Evolutionary conservation across 2,329 filamentous ascomycete genomes (phyloP).

Genomic region (Hysterium pulicare): DNA sequence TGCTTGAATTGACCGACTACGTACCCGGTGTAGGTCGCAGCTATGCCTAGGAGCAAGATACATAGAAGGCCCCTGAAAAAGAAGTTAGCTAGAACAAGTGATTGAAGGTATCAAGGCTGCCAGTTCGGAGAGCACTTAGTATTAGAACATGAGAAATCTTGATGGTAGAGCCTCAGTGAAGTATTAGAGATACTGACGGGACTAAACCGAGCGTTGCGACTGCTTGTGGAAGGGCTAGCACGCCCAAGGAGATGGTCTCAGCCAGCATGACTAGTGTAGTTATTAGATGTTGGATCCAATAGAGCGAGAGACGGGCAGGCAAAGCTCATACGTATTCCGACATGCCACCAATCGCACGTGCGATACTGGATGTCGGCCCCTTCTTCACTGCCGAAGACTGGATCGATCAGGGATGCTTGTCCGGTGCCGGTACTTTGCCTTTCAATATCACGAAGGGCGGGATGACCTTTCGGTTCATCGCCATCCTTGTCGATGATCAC

Average conservation of each 20-base stretch:
- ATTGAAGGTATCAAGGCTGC: too few relatives aligned
- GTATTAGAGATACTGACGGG: conserved; percentile 35
- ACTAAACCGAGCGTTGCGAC: conserved; percentile 53
- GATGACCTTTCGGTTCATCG: too few relatives aligned
- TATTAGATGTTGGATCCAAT: not conserved
- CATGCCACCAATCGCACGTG: conserved; percentile 51
- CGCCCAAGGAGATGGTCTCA: conserved; percentile 57
- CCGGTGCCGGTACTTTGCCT: too few relatives aligned
- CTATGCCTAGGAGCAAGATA: conserved; percentile 43
- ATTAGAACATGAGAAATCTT: too few relatives aligned
- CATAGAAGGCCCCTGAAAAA: not conserved
- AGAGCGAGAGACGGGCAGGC: not conserved
- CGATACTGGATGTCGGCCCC: conserved; percentile 49
- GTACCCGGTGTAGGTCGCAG: conserved; percentile 60
- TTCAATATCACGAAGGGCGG: too few relatives aligned
- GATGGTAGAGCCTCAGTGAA: too few relatives aligned
- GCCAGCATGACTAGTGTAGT: conserved; percentile 51
- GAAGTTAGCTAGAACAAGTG: not conserved
- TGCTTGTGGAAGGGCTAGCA: conserved; percentile 53
- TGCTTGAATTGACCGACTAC: conserved; percentile 59
- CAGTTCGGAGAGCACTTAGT: too few relatives aligned
- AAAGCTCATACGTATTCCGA: conserved; percentile 35
- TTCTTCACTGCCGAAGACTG: conserved; percentile 26
- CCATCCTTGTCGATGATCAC: too few relatives aligned
- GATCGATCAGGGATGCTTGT: too few relatives aligned